These are phyloP conservation scores for barley (Hordeum vulgare) DNA, from an alignment of 176 grass and related monocot species.

Conservation along the genomic window DNA sequence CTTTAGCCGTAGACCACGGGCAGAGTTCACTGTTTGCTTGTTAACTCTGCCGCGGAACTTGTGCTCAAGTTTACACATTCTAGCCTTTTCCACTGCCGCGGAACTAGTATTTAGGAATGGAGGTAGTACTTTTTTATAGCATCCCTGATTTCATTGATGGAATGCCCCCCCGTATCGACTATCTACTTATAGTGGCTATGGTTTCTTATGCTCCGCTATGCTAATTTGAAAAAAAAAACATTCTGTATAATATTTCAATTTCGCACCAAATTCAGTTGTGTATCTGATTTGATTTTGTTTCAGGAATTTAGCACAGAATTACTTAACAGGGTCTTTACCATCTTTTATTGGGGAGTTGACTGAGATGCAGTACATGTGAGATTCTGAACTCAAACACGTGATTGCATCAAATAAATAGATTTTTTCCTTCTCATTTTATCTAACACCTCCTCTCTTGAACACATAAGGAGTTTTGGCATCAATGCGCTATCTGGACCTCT, in stretches of 20 bases:
- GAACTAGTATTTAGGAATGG: too few species aligned
- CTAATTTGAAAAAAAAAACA: not conserved
- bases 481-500: slow-evolving; percentile 78
- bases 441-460: slow-evolving; percentile 6
- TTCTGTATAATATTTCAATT: not conserved
- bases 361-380: slow-evolving; percentile 69
- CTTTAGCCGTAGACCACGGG: not conserved
- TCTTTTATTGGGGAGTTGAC: slow-evolving; percentile 63
- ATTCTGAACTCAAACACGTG: not conserved
- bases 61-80: not conserved
- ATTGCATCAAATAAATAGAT: not conserved
- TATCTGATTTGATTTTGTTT: slow-evolving; percentile 14
- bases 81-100: not conserved
- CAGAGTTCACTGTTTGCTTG: not conserved
- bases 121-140: not conserved
- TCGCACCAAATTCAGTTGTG: not conserved
- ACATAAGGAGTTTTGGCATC: slow-evolving; percentile 44
- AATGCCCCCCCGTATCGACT: too few species aligned
- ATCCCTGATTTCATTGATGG: not conserved
- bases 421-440: not conserved
- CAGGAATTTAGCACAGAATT: slow-evolving; percentile 56
- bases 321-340: slow-evolving; percentile 66
- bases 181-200: not conserved
- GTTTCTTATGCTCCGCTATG: not conserved
- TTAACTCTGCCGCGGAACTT: not conserved